Conservation (phyloP, 805 yeast genomes). For the Suhomyces vadensis region DNA sequence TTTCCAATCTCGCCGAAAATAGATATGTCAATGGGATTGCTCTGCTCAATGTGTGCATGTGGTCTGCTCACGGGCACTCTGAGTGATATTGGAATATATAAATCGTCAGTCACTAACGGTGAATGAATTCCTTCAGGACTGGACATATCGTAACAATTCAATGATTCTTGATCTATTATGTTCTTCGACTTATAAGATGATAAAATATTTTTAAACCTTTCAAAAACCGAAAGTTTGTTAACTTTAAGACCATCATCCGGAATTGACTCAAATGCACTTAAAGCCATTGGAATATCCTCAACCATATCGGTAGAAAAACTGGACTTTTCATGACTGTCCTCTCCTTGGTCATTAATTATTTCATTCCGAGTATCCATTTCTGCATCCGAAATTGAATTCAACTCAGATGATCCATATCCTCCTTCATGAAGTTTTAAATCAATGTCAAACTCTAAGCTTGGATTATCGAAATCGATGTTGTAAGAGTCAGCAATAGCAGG, state of each 20-base stretch:
- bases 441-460: slow-evolving; percentile 9
- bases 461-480: slow-evolving; percentile 7
- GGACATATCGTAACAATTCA: background rate
- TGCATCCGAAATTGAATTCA: too few species aligned
- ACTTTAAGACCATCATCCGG: background rate
- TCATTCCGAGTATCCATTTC: too few species aligned
- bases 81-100: background rate
- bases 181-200: background rate
- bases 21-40: background rate
- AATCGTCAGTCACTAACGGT: background rate
- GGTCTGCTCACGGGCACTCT: background rate
- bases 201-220: background rate
- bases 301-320: background rate
- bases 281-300: background rate
- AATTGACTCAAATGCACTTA: background rate
- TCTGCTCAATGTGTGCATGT: too few species aligned
- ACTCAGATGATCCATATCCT: too few species aligned
- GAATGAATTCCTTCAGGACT: background rate
- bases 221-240: background rate
- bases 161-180: background rate
- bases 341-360: background rate
- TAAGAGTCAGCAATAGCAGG: background rate
- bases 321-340: background rate
- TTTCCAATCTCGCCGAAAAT: background rate
- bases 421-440: background rate